Evolutionary conservation across 768 basidiomycete species (phyloP), one percentile per base, ranked within the genome.

Genomic region (Boletus reticuloceps): DNA sequence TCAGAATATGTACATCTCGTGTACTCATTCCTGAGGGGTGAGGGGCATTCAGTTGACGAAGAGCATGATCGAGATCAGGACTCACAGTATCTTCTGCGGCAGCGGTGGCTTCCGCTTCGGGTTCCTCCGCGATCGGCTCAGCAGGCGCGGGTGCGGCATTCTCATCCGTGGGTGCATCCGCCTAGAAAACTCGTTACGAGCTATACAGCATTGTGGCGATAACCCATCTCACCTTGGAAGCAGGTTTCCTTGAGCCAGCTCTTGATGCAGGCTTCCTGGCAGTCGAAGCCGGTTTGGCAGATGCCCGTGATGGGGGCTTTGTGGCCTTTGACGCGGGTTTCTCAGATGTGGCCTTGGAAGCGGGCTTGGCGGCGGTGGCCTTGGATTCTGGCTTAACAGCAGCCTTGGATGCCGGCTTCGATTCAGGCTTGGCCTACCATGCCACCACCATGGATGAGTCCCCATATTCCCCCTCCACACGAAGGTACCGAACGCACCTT

Each of bases 171-270:
- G 68, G 66, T 44, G 70, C 76, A 32, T 72, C 75, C 62, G 64
- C 65, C 72, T 73, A 14, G 48, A 17, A 31, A 20, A 25, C 34
- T 27, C 39, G 44, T 59, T 45, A 58, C n/a, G 16, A 11, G n/a
- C 32, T 40, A 36, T 29, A 36, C 3, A 13, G 45, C 9, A 43
- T 20, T 34, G 47, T 10, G 43, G 39, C 39, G 55, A 50, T 47
- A 39, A 38, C 6, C 5, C 12, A 50, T 55, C 63, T 64, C 22
- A 75, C 84, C 82, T 84, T 86, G 46, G 83, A 85, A n/a, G 72
- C 74, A 53, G 85, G 84, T 69, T 85, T 85, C 77, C 78, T 82
- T 14, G 83, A 85, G 31, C 75, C 72, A 29, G 82, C 83, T 60
- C 81, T 73, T 47, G 83, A 84, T 19, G 80, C 73, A 9, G 84